Base-by-base conservation (phyloP, 345 rosid genomes). In the Linum trigynum region DNA sequence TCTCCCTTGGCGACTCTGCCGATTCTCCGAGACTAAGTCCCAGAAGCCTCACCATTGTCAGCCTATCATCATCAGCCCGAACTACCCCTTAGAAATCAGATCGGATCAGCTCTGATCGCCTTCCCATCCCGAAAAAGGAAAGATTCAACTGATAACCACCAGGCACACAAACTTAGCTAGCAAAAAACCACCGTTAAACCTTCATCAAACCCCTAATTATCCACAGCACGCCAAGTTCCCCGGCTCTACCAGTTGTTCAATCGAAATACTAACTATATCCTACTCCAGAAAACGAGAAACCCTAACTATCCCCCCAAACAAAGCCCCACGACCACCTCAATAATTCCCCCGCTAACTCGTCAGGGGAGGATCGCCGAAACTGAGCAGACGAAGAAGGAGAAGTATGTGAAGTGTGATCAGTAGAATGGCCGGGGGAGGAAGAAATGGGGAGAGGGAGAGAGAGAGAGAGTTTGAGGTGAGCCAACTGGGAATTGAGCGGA, bases 1-100 rank as follows among this genome's bases (percentile, higher is more conserved):
- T 91, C 85, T 95, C 99, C 57, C 99, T 87, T 36, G 99, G 99
- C 17, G 88, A 80, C 76, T 84, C 89, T 55, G 85, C 85, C 40
- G 81, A 77, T 67, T 85, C 92, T 69, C 92, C 82, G 43, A 83
- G 83, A 59, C 73, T 83, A 67, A 95, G 82, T 68, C 97, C 96
- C 65, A 95, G 83, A 70, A 95, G 84, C 76, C 96, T 80, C 79
- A 87, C 99, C 96, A 89, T 85, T 71, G 62, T 82, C 85, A 78
- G 69, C 72, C 74, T 69, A 77, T 63, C 84, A 75, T 80, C 77
- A 69, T 76, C 77, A 75, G 57, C 63, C 70, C 57, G 38, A 42
- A 55, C 48, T 48, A 48, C 9, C 53, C 8, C 53, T 48, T 3
- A 48, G 14, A 15, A 48, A 48, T 48, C 53, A 9, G 53, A 48